These are phyloP conservation scores for Collybia nuda DNA, from an alignment of 768 basidiomycete genomes.

Conservation along the genomic window DNA sequence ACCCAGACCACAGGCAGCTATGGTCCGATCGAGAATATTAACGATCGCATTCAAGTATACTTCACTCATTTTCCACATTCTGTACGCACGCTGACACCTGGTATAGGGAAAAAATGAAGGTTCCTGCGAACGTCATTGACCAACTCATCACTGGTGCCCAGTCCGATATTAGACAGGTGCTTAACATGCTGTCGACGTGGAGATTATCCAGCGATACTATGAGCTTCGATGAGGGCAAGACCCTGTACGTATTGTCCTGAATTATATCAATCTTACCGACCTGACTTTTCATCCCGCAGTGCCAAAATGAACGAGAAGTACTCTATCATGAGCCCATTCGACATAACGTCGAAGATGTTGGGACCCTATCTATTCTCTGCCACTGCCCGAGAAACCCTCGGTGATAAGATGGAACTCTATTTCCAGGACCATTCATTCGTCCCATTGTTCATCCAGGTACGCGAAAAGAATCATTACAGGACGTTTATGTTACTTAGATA, in stretches of 20 bases:
- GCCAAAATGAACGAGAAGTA: conserved; percentile 92
- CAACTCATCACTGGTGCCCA: conserved; percentile 87
- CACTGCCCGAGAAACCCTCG: conserved; percentile 77
- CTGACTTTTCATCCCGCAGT: conserved; percentile 37
- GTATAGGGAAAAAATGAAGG: conserved; percentile 84
- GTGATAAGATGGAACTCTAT: conserved; percentile 93
- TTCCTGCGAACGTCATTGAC: conserved; percentile 90
- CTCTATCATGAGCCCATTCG: conserved; percentile 87
- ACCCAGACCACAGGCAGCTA: conserved; percentile 69
- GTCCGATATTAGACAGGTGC: conserved; percentile 94
- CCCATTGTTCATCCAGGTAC: conserved; percentile 91
- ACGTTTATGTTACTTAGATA: background rate
- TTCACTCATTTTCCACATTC: background rate
- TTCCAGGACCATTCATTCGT: conserved; percentile 96
- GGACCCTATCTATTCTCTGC: conserved; percentile 89
- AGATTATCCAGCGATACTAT: conserved; percentile 79
- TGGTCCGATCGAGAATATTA: conserved; percentile 85
- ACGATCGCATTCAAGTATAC: conserved; percentile 88
- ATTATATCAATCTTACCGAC: background rate
- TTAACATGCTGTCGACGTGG: conserved; percentile 99
- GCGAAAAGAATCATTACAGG: background rate
- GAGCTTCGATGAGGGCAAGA: conserved; percentile 90
- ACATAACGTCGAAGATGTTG: conserved; percentile 83
- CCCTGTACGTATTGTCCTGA: conserved; percentile 63
- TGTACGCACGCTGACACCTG: background rate